Evolutionary conservation across 2,329 filamentous ascomycete species (phyloP), one percentile per base, ranked within the genome.

Genomic region (Stromatinia cepivora): DNA sequence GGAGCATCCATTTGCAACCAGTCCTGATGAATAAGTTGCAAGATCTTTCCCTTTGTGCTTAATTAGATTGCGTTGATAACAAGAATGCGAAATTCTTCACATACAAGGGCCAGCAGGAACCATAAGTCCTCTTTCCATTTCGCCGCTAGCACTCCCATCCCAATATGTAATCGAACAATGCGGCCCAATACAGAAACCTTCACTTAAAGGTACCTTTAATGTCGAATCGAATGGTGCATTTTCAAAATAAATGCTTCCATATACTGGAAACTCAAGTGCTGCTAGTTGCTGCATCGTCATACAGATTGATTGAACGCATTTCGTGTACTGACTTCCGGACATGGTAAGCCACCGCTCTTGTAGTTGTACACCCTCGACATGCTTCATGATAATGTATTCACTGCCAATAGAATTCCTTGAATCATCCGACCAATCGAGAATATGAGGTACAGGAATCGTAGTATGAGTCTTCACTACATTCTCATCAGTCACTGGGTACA

Each of bases 311-410:
- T 72, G 67, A 34, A 75, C 69, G 63, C 70, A 73, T 48, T 15
- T 36, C 67, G 80, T 72, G 57, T 75, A 74, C 66, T 80, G 75
- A 50, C 75, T 69, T 20, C 61, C 69, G 48, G 74, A 62, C 75
- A 82, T 79, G 28, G 70, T 64, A 15, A 73, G 69, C 79, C 79
- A 81, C 69, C 70, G 73, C 25, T 78, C 54, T 36, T 78, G 75
- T 42, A 81, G 67, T 42, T 72, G 75, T 65, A 79, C 71, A n/a
- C 79, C 80, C 46, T 65, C 36, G 15, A 75, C 77, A 71, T 81
- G 77, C 69, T 80, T 77, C 78, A 80, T 80, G 31, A 81, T 81
- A 42, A 81, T 81, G 63, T 81, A 81, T 71, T 81, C 78, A 34
- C 72, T 76, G 48, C 79, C 78, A 63, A 81, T 77, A 20, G 73